These are phyloP conservation scores for Russula abietina DNA, from an alignment of 768 basidiomycete genomes.

Conservation along the genomic window DNA sequence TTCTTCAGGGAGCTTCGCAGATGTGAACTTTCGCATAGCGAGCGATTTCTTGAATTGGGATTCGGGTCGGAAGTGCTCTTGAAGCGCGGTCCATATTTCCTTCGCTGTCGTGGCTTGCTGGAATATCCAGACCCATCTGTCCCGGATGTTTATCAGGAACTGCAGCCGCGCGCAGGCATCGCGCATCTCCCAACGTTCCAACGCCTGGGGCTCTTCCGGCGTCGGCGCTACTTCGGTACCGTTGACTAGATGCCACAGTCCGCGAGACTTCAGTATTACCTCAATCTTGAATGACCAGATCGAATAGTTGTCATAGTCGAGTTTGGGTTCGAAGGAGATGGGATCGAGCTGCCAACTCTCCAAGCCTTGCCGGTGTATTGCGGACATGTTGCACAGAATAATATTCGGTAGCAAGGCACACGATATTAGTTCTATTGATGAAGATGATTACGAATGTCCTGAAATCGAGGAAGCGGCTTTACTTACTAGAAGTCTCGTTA, in stretches of 20 bases:
- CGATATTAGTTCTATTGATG: neutral
- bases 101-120: neutral
- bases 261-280: slow-evolving; percentile 12
- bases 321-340: slow-evolving; percentile 20
- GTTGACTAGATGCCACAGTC: slow-evolving; percentile 16
- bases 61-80: slow-evolving; percentile 13
- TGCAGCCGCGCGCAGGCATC: slow-evolving; percentile 7
- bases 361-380: neutral
- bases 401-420: neutral
- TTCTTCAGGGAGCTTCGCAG: slow-evolving; percentile 2
- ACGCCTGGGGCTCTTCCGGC: neutral
- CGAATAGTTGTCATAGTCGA: slow-evolving; percentile 19
- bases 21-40: slow-evolving; percentile 15
- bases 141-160: neutral
- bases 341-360: slow-evolving; percentile 21
- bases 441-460: neutral
- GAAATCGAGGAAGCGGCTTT: neutral
- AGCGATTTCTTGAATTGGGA: slow-evolving; percentile 17
- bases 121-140: slow-evolving; percentile 3
- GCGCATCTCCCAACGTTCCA: neutral
- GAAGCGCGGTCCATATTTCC: slow-evolving; percentile 13
- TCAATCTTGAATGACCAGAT: slow-evolving; percentile 12
- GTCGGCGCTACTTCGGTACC: slow-evolving; percentile 9
- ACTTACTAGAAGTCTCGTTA: neutral
- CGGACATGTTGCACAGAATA: neutral